Percentiles rank a stretch among this genome's conserved stretches.
phyloP scores from a whole-genome alignment of 192 early-diverging fungal species.

The Jimgerdemannia lactiflua region DNA sequence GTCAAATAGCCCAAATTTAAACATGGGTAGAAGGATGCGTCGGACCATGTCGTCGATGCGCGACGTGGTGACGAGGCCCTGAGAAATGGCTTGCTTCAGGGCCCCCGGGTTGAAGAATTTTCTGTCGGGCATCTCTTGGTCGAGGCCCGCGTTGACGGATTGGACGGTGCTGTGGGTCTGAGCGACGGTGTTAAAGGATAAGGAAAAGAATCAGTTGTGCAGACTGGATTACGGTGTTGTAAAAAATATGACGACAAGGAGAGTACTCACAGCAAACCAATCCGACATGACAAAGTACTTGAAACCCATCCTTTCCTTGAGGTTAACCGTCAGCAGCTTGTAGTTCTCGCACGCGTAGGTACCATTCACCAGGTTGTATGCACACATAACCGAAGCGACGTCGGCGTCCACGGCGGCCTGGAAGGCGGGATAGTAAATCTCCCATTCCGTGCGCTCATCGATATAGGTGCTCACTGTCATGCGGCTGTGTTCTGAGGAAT shows the following conservation, averaged over 20 bases:
- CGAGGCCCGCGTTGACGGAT: slow-evolving; percentile 1
- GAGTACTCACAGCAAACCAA: slow-evolving; percentile 44
- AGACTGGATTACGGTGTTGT: not conserved
- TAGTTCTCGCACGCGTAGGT: slow-evolving; percentile 52
- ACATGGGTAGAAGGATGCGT: too few relatives aligned
- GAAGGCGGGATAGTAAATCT: slow-evolving; percentile 61
- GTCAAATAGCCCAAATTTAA: too few relatives aligned
- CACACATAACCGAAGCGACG: slow-evolving; percentile 56
- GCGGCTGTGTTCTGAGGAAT: slow-evolving; percentile 38
- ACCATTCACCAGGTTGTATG: slow-evolving; percentile 61
- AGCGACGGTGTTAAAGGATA: not conserved
- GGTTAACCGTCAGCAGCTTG: slow-evolving; percentile 35
- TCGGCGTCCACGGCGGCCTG: slow-evolving; percentile 50
- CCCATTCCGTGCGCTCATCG: slow-evolving; percentile 54
- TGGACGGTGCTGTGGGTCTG: not conserved
- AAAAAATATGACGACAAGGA: slow-evolving; percentile 4
- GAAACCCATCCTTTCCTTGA: slow-evolving; percentile 57
- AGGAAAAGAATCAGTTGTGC: not conserved
- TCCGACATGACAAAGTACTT: slow-evolving; percentile 57
- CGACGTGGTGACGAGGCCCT: too few relatives aligned
- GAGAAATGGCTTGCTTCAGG: too few relatives aligned
- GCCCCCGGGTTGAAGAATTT: too few relatives aligned
- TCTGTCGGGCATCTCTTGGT: slow-evolving; percentile 27
- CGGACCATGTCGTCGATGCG: too few relatives aligned
- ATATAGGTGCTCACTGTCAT: slow-evolving; percentile 29